Evolutionary conservation across 1,284 basidiomycete species (phyloP), one percentile per base, ranked within the genome.

Genomic region (Mycosarcoma maydis): DNA sequence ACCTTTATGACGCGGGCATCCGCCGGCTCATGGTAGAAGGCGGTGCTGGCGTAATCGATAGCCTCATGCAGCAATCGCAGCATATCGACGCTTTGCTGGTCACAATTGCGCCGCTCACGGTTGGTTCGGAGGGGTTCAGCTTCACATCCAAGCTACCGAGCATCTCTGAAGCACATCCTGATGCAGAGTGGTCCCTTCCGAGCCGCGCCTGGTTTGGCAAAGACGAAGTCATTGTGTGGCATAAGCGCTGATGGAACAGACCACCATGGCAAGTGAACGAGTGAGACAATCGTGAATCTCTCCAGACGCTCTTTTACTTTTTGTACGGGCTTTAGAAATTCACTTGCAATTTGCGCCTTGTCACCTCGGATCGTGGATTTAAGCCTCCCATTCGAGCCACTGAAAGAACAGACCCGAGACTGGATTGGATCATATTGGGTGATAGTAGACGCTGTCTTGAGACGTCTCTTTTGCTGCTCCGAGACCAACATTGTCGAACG

Each of bases 21-120:
- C 83, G 83, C 8, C 89, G 89, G 4, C 84, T 97, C 48, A 98
- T 98, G 95, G 90, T 97, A 10, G 95, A 98, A 84, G 95, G 95
- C 47, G 95, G 95, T 16, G 90, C 92, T 4, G 83, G 84, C 5
- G 86, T 98, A 57, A 93, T 98, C 54, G 85, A 86, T 16, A 88
- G 90, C 2, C 92, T 95, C 2, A 57, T 70, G 67, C 44, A 54
- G 22, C 56, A 65, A 27, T 49, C 62, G 20, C 44, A 44, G 5
- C 53, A 33, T 4, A 50, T 71, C 16, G 62, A 71, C 22, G 49
- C 68, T 19, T 37, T 71, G 17, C 62, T 71, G 8, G 58, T 71
- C 23, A 71, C 68, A 13, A 46, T 62, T 11, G 53, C 68, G 3
- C 68, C 68, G 4, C 13, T 53, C 3, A 37, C 32, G 1, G 45